These are phyloP conservation scores for Colletotrichum godetiae DNA, from an alignment of 2,329 filamentous ascomycete genomes.

Conservation along the genomic window DNA sequence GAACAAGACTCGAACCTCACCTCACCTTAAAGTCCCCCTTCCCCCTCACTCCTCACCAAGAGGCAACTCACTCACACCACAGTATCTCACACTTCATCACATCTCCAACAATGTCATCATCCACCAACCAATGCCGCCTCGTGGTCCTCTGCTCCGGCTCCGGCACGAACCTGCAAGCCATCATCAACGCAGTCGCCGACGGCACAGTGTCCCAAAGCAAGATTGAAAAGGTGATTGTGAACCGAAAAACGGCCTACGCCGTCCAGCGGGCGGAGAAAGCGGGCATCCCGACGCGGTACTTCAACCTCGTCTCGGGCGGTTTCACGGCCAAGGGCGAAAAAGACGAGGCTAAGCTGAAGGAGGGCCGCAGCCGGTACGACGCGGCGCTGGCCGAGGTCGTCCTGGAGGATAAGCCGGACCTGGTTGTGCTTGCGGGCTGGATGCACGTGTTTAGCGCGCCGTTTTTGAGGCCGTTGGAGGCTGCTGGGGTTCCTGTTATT, in stretches of 20 bases:
- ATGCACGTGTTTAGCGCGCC: conserved; percentile 82
- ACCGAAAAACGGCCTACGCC: conserved; percentile 60
- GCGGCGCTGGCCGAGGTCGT: conserved; percentile 77
- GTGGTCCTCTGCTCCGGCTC: conserved; percentile 79
- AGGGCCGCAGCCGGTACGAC: conserved; percentile 78
- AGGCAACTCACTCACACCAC: too few species aligned
- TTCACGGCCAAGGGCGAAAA: conserved; percentile 68
- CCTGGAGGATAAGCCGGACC: conserved; percentile 72
- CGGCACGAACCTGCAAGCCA: conserved; percentile 83
- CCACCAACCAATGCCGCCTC: conserved; percentile 56
- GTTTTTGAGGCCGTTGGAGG: conserved; percentile 77
- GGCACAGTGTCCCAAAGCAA: conserved; percentile 53
- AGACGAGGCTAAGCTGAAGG: conserved; percentile 62
- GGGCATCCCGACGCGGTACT: conserved; percentile 79
- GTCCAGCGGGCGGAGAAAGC: conserved; percentile 56
- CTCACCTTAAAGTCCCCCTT: neutral
- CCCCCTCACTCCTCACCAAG: neutral
- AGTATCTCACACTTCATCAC: neutral
- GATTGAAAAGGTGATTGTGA: conserved; percentile 60
- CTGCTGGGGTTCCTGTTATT: conserved; percentile 75
- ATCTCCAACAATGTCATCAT: conserved; percentile 1
- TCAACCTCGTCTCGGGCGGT: conserved; percentile 83
- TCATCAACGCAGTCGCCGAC: conserved; percentile 62
- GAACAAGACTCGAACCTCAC: neutral
- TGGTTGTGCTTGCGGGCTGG: conserved; percentile 87